Conservation (phyloP, 495 filamentous ascomycete species). For the Neurospora sp. region DNA sequence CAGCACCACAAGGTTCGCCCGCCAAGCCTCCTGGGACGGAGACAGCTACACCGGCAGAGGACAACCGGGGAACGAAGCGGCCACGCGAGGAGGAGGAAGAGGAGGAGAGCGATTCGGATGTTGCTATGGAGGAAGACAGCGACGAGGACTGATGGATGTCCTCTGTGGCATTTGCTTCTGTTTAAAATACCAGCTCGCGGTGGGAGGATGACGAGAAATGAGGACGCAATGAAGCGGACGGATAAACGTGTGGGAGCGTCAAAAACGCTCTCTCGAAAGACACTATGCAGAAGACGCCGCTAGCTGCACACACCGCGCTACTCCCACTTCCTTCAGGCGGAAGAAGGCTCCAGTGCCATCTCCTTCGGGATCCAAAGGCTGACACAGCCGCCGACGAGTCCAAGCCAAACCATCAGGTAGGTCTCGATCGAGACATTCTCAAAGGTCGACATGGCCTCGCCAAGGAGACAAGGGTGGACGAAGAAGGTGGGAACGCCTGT, state of each 20-base stretch:
- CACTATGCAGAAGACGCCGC: neutral
- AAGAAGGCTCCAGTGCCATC: conserved; percentile 29
- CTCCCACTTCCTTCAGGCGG: neutral
- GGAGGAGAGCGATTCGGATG: conserved; percentile 50
- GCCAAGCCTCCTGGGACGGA: conserved; percentile 31
- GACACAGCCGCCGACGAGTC: conserved; percentile 61
- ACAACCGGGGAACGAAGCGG: conserved; percentile 49
- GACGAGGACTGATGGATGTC: conserved; percentile 39
- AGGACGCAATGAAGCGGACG: neutral
- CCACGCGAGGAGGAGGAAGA: conserved; percentile 51
- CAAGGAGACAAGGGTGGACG: conserved; percentile 79
- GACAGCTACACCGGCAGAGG: conserved; percentile 33
- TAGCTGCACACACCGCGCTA: neutral
- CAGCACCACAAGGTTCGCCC: conserved; percentile 30
- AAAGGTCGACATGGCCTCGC: conserved; percentile 56
- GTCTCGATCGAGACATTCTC: conserved; percentile 41
- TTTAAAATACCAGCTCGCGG: neutral
- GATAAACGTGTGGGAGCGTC: neutral
- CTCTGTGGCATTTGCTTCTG: neutral
- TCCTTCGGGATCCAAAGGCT: conserved; percentile 58
- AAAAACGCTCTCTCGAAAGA: neutral
- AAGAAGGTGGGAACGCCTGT: conserved; percentile 66
- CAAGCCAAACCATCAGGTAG: conserved; percentile 75
- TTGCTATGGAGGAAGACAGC: conserved; percentile 64
- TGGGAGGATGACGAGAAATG: neutral